Evolutionary conservation across 2,329 filamentous ascomycete genomes (phyloP), one percentile per base, ranked within the genome.

Genomic region (Colletotrichum chlorophyti): DNA sequence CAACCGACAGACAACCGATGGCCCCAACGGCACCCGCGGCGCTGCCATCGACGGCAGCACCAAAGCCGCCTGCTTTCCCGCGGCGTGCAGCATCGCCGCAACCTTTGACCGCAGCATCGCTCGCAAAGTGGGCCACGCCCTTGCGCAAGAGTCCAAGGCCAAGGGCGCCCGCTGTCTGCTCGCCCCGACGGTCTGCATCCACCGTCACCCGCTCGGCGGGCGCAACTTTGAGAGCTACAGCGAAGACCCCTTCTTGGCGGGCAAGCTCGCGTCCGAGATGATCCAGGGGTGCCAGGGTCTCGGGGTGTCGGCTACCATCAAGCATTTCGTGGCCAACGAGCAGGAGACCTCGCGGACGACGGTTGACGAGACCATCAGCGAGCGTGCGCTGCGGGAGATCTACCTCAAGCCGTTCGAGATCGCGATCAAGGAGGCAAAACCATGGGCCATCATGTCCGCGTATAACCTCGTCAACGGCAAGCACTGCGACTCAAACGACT

Each of bases 41-140:
- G 55, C 60, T 14, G 60, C 60, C 4, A 62, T 59, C 34, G 55
- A 62, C 40, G 55, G 57, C 21, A 46, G 32, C 14, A 61, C 57
- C 6, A 58, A 58, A 19, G 55, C 59, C 11, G 59, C 59, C 27
- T 61, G 59, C 49, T 93, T 92, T 70, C 84, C 90, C 1, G 85
- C 89, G 1, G 90, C 89, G 46, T 78, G 91, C 60, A 91, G 87
- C 53, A 82, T 87, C 9, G 91, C 88, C 7, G 88, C 89, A 0
- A 90, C 89, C 2, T 94, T 88, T 83, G 87, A 90, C 67, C 83
- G 84, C 47, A 74, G 80, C 19, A 77, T 93, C 34, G 85, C 90
- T 48, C 87, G 88, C 65, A 76, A 79, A 32, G 83, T 90, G 40
- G 91, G 89, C 24, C 74, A 83, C 59, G 87, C 87, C 43, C 89